These are phyloP conservation scores for Cruciata laevipes DNA, from an alignment of 257 asterid species.

Conservation along the genomic window DNA sequence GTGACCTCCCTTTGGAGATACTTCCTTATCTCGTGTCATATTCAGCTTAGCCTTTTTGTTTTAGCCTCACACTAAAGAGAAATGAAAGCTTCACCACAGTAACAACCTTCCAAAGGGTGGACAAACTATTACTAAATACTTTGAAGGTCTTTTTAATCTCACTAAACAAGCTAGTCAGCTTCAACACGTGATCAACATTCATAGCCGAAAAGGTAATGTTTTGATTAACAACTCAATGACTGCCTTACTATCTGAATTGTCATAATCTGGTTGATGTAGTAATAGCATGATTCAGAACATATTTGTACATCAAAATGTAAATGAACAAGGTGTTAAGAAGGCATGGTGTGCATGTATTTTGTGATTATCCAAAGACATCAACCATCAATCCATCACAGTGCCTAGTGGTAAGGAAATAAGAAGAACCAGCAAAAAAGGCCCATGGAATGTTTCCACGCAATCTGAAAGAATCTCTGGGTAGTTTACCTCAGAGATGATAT, in stretches of 20 bases:
- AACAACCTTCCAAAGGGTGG: background rate
- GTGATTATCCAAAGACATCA: background rate
- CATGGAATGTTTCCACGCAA: background rate
- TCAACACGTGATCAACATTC: background rate
- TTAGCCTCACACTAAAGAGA: slow-evolving; percentile 11
- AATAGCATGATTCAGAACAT: background rate
- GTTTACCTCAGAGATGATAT: slow-evolving; percentile 2
- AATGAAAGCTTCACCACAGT: background rate
- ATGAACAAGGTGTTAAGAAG: background rate
- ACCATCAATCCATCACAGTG: background rate
- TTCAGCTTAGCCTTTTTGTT: background rate
- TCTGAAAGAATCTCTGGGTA: background rate
- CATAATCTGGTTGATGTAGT: background rate
- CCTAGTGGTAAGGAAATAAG: background rate
- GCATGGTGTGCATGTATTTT: background rate
- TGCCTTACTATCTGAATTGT: background rate
- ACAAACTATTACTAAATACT: too few relatives aligned
- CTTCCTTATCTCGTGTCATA: background rate
- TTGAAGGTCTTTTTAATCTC: background rate
- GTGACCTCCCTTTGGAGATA: background rate
- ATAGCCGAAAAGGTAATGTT: slow-evolving; percentile 4
- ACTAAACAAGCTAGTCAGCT: slow-evolving; percentile 2
- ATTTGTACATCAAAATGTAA: background rate
- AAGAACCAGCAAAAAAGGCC: slow-evolving; percentile 2
- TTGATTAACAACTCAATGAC: background rate